These are phyloP conservation scores for Nicotiana obtusifolia DNA, from an alignment of 257 asterid genomes.

Conservation along the genomic window DNA sequence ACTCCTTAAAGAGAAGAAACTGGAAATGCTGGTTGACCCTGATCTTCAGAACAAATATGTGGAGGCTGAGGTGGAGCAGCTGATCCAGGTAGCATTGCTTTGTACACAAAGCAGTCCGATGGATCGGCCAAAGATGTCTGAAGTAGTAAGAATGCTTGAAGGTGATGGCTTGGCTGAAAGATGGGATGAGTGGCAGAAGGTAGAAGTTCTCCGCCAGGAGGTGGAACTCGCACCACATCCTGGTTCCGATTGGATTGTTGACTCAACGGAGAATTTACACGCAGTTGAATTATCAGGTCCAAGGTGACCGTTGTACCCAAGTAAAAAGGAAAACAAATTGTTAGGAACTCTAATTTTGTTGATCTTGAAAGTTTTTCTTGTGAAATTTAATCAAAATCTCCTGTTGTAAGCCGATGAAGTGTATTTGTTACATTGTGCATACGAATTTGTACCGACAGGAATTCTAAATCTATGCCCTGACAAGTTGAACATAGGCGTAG, in stretches of 20 bases:
- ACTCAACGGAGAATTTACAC: slow-evolving; percentile 47
- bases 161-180: slow-evolving; percentile 52
- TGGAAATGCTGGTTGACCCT: slow-evolving; percentile 53
- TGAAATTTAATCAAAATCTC: slow-evolving; percentile 5
- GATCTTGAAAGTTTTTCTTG: background rate
- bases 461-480: slow-evolving; percentile 6
- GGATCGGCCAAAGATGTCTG: slow-evolving; percentile 55
- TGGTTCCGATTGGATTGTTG: slow-evolving; percentile 43
- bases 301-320: slow-evolving; percentile 27
- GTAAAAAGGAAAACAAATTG: slow-evolving; percentile 5
- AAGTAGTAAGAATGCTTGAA: slow-evolving; percentile 48
- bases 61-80: slow-evolving; percentile 46
- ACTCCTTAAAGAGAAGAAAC: slow-evolving; percentile 40
- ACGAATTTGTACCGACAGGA: slow-evolving; percentile 29
- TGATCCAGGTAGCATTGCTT: slow-evolving; percentile 49
- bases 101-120: slow-evolving; percentile 45
- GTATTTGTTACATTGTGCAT: slow-evolving; percentile 30
- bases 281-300: slow-evolving; percentile 53
- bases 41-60: slow-evolving; percentile 39
- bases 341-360: slow-evolving; percentile 19
- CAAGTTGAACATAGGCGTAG: slow-evolving; percentile 23
- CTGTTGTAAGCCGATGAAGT: slow-evolving; percentile 16
- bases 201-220: slow-evolving; percentile 52
- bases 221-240: slow-evolving; percentile 41
- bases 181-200: slow-evolving; percentile 64